phyloP scores from a whole-genome alignment of 2,329 filamentous ascomycete species.

The Metarhizium guizhouense region DNA sequence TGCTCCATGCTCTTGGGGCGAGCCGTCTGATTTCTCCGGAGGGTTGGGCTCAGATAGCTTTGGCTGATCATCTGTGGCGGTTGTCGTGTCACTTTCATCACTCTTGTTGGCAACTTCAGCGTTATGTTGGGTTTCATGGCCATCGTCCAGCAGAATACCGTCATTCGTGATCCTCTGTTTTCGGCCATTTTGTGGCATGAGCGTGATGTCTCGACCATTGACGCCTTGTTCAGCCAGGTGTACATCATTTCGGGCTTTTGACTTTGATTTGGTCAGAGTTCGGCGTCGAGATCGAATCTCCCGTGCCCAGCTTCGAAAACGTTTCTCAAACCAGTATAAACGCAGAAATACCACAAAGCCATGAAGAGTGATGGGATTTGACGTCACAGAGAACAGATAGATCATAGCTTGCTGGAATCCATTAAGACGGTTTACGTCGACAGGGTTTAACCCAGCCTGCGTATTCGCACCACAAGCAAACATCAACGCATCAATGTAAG shows the following conservation, averaged over 20 bases:
- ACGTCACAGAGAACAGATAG: constrained; percentile 61
- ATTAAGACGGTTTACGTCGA: constrained; percentile 57
- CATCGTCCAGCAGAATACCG: constrained; percentile 40
- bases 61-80: constrained; percentile 15
- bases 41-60: constrained; percentile 1
- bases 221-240: constrained; percentile 53
- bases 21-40: constrained; percentile 3
- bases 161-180: constrained; percentile 53
- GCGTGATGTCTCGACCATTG: constrained; percentile 54
- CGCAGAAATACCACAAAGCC: constrained; percentile 83
- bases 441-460: constrained; percentile 85
- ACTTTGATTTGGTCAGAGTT: constrained; percentile 53
- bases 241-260: constrained; percentile 35
- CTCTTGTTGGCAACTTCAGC: constrained; percentile 12
- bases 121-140: constrained; percentile 22
- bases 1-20: neutral
- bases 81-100: constrained; percentile 30
- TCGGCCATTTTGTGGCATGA: constrained; percentile 50
- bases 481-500: constrained; percentile 83
- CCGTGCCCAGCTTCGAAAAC: constrained; percentile 75
- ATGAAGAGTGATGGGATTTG: constrained; percentile 79
- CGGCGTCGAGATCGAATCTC: constrained; percentile 61
- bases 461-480: constrained; percentile 80
- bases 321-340: constrained; percentile 96
- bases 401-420: constrained; percentile 68